Base-by-base conservation (phyloP, 805 yeast genomes). In the Schwanniomyces polymorphus region DNA sequence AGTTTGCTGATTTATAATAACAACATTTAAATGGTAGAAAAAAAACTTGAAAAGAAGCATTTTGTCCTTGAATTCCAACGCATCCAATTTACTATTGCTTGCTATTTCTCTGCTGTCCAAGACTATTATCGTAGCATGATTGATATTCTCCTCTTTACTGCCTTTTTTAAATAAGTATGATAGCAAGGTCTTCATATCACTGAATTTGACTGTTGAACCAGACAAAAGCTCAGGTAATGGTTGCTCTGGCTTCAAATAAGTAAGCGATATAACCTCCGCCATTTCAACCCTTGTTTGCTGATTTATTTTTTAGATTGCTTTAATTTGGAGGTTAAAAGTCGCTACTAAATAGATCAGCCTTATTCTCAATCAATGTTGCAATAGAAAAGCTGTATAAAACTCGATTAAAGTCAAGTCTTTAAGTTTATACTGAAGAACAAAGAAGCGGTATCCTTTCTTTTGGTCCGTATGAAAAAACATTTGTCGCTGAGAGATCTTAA, bases 21-120 rank as follows among this genome's bases (percentile, higher is more conserved):
- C 58, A 33, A 70, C 49, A 56, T 71, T 71, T 50, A 66, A 57
- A 55, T 72, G 76, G 49, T 55, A 56, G 54, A 72, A 72, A 46
- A 59, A 70, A 60, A 64, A 71, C 39, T 61, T 60, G 47, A 72
- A 59, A 17, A 71, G 56, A 27, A 70, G 52, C 47, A 47, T 48
- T 48, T 66, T 61, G 31, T 70, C 72, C n/a, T 53, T 56, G 46
- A 48, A 55, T 14, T 55, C 16, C 28, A 72, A 55, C 23, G 45
- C 27, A 42, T 69, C 70, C 37, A 71, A 57, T 26, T 34, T 49
- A 34, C 38, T 42, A 29, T 14, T 10, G 26, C 21, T 35, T 21
- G 45, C 33, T 28, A 29, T 31, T 18, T 49, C 14, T 8, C 35
- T 33, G 7, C 39, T 44, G 21, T 47, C 46, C 35, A 52, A 48